Conservation (phyloP, 164 flowering plant species). For the Sextonia rubra region DNA sequence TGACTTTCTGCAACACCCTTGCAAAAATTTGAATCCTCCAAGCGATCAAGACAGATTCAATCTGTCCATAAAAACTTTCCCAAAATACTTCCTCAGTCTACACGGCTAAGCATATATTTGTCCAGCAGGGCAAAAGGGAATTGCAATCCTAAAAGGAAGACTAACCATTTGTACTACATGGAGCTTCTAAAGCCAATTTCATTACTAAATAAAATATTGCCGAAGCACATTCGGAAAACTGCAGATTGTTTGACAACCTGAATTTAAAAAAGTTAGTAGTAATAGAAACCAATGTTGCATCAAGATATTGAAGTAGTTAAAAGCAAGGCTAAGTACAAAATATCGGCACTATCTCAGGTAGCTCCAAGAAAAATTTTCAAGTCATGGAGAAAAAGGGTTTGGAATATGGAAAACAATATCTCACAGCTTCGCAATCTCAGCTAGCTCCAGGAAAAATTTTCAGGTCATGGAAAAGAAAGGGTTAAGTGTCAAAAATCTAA, state of each 20-base stretch:
- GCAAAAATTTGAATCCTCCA: too few species aligned
- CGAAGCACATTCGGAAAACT: constrained; percentile 73
- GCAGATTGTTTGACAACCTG: constrained; percentile 83
- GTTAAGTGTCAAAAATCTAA: too few species aligned
- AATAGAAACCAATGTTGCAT: neutral
- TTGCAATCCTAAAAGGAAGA: constrained; percentile 6
- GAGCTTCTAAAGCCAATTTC: constrained; percentile 65
- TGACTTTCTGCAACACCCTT: too few species aligned
- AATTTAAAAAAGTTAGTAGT: neutral
- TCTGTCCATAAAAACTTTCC: too few species aligned
- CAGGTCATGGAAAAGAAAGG: too few species aligned
- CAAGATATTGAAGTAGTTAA: neutral
- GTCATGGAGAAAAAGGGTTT: neutral
- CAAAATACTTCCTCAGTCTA: too few species aligned
- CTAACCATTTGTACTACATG: constrained; percentile 49
- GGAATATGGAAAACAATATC: too few species aligned
- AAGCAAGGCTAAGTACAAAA: neutral
- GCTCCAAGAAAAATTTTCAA: neutral
- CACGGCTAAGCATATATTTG: too few species aligned
- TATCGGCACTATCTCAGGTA: neutral
- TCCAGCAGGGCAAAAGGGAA: too few species aligned
- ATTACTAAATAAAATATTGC: constrained; percentile 80
- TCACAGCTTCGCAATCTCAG: too few species aligned
- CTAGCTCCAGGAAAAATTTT: too few species aligned
- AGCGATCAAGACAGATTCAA: too few species aligned